phyloP scores from a whole-genome alignment of 2,329 filamentous ascomycete species.

The Aspergillus fumigatus region DNA sequence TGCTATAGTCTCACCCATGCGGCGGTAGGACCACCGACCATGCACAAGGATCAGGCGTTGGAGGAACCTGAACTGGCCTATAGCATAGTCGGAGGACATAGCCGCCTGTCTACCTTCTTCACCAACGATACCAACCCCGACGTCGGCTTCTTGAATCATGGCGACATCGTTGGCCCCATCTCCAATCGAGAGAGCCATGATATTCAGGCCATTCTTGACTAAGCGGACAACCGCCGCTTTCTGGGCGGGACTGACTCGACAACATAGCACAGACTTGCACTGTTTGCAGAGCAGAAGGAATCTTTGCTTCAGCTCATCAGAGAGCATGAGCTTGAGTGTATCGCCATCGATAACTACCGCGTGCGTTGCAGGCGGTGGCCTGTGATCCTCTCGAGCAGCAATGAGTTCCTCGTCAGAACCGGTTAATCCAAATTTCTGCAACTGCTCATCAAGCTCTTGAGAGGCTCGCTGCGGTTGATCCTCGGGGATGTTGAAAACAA shows the following conservation, averaged over 20 bases:
- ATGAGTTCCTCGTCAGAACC: constrained; percentile 82
- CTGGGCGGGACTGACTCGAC: constrained; percentile 91
- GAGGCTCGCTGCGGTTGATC: constrained; percentile 63
- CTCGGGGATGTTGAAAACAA: constrained; percentile 81
- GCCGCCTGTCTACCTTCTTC: constrained; percentile 88
- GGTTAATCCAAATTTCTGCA: constrained; percentile 69
- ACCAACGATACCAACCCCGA: constrained; percentile 93
- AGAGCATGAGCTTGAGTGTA: constrained; percentile 79
- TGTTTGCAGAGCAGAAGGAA: constrained; percentile 95
- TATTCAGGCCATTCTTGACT: constrained; percentile 91
- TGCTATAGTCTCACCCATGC: constrained; percentile 86
- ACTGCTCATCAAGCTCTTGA: constrained; percentile 67
- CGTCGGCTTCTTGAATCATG: constrained; percentile 96
- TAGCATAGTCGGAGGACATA: constrained; percentile 95
- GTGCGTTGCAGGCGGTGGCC: constrained; percentile 80
- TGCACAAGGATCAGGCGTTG: constrained; percentile 83
- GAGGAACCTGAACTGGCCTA: constrained; percentile 88
- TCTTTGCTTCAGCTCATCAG: constrained; percentile 79
- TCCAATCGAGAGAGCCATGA: constrained; percentile 91
- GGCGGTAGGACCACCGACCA: constrained; percentile 92
- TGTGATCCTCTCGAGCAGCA: constrained; percentile 74
- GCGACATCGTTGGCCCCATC: constrained; percentile 95
- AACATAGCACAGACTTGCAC: constrained; percentile 94
- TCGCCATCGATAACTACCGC: constrained; percentile 94
- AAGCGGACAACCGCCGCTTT: constrained; percentile 96